Percentiles rank a stretch among this genome's conserved stretches.
phyloP scores from a whole-genome alignment of 768 basidiomycete genomes.

The Coprinopsis marcescibilis region DNA sequence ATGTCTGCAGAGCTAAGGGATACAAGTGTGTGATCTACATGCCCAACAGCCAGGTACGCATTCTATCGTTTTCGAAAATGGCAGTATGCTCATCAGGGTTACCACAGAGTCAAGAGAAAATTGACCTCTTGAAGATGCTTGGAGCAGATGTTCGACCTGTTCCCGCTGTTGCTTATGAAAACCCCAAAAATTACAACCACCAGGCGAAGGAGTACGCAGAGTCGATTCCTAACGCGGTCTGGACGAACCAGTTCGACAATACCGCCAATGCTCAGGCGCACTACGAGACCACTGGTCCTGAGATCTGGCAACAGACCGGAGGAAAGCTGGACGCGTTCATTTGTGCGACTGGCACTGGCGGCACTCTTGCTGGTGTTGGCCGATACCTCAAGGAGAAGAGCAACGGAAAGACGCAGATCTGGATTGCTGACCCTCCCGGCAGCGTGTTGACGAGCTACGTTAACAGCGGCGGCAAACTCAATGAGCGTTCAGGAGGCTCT shows the following conservation, averaged over 20 bases:
- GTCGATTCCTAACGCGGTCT: slow-evolving; percentile 71
- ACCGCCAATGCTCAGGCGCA: slow-evolving; percentile 86
- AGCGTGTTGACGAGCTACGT: slow-evolving; percentile 85
- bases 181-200: slow-evolving; percentile 96
- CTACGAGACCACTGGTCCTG: slow-evolving; percentile 88
- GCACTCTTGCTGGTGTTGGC: slow-evolving; percentile 88
- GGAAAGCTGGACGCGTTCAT: slow-evolving; percentile 86
- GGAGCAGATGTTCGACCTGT: slow-evolving; percentile 97
- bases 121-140: slow-evolving; percentile 94
- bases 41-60: slow-evolving; percentile 81
- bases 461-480: slow-evolving; percentile 69
- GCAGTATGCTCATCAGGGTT: background rate
- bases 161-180: slow-evolving; percentile 93
- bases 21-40: slow-evolving; percentile 99
- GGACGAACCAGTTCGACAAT: slow-evolving; percentile 99
- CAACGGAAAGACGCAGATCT: slow-evolving; percentile 72
- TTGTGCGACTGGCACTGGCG: slow-evolving; percentile 93
- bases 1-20: slow-evolving; percentile 87
- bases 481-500: slow-evolving; percentile 76
- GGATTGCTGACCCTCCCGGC: slow-evolving; percentile 96
- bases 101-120: slow-evolving; percentile 90
- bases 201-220: slow-evolving; percentile 88
- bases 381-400: slow-evolving; percentile 81
- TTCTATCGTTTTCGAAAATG: background rate
- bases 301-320: slow-evolving; percentile 88